Evolutionary conservation across 306 rosid species (phyloP), one percentile per base, ranked within the genome.

Genomic region (Lathyrus tuberosus): DNA sequence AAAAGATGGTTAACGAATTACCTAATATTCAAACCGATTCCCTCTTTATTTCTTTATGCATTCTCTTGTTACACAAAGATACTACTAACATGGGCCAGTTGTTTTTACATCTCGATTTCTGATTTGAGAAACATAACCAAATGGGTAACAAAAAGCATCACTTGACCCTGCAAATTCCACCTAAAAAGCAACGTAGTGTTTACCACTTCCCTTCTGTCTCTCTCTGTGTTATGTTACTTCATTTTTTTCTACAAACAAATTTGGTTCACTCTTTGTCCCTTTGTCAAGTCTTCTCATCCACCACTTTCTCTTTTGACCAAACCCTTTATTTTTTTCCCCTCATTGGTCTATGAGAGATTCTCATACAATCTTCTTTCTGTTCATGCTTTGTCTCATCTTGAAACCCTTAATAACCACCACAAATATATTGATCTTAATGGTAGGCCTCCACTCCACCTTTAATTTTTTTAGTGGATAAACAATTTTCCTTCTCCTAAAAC

Each of bases 181-280:
- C 85, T 83, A 57, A 85, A 85, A 87, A 85, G 88, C 79, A 79
- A 81, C 83, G 76, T 70, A 74, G 74, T 68, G 74, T 77, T 76
- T 61, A 79, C 72, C 77, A 35, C 1, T 73, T 73, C 60, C 58
- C 76, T 83, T 83, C 73, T 79, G 53, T 75, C 79, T 78, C 61
- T 75, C 53, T 76, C 72, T 63, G 78, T 67, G 62, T 9, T 62
- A 53, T 24, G 31, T 12, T 77, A 62, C 71, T 78, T 3, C 72
- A 73, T 74, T 63, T 68, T 68, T 15, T 61, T 12, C 44, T 16
- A 63, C 43, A 37, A 74, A 71, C 62, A 16, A 31, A 76, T 69
- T 76, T 51, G 80, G 51, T 61, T 16, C 70, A 69, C 65, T 41
- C 75, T 68, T 65, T 76, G 70, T 76, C 76, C 52, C 73, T 64